Conservation (phyloP, 2,329 filamentous ascomycete species). For the Calonectria fujianensis region DNA sequence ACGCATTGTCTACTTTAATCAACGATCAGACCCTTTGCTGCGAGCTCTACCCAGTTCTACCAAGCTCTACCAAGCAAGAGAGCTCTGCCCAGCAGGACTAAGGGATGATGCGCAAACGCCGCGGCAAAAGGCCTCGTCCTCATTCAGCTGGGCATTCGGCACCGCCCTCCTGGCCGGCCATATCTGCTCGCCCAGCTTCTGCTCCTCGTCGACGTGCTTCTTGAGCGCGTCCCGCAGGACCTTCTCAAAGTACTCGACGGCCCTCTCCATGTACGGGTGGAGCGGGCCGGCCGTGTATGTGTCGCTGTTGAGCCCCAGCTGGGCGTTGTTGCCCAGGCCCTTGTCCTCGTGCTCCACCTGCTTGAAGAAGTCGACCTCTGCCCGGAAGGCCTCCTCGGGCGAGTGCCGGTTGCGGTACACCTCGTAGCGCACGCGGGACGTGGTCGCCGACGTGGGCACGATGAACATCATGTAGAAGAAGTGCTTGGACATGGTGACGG, state of each 20-base stretch:
- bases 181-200: constrained; percentile 2
- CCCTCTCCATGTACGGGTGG: constrained; percentile 34
- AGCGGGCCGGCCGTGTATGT: constrained; percentile 29
- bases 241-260: constrained; percentile 29
- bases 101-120: constrained; percentile 11
- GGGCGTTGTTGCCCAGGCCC: constrained; percentile 20
- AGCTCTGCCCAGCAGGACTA: neutral
- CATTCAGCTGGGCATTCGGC: constrained; percentile 22
- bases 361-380: constrained; percentile 23
- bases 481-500: constrained; percentile 33
- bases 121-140: constrained; percentile 33
- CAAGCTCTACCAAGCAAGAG: neutral
- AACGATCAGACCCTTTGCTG: neutral
- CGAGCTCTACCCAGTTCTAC: no score
- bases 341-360: constrained; percentile 36
- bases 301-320: constrained; percentile 30
- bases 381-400: neutral
- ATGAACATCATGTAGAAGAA: constrained; percentile 40
- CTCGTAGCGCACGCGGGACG: constrained; percentile 33
- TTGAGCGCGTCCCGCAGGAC: constrained; percentile 4
- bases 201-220: constrained; percentile 28
- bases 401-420: constrained; percentile 35
- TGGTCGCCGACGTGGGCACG: constrained; percentile 28
- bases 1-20: neutral
- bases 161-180: constrained; percentile 23